Percentiles rank a stretch among this genome's conserved stretches.
These are phyloP conservation scores for Fusarium tricinctum DNA, from an alignment of 2,329 filamentous ascomycete species.

Conservation along the genomic window DNA sequence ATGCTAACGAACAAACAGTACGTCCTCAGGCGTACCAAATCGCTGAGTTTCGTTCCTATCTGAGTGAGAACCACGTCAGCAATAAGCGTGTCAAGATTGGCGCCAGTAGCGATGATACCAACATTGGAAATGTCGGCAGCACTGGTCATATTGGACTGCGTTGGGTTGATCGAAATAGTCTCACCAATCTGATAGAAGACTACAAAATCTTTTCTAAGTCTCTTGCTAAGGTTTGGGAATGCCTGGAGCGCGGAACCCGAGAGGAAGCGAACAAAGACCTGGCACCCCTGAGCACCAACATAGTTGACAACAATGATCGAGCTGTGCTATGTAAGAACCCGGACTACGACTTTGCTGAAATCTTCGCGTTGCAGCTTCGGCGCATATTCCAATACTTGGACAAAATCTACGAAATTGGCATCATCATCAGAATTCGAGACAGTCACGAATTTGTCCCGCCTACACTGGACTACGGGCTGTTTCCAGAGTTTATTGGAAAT, in stretches of 20 bases:
- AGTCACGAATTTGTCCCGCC: conserved; percentile 44
- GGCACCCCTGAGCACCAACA: conserved; percentile 37
- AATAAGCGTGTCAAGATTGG: conserved; percentile 50
- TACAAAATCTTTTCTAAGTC: conserved; percentile 45
- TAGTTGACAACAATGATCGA: conserved; percentile 45
- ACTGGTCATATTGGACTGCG: conserved; percentile 22
- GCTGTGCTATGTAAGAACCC: conserved; percentile 26
- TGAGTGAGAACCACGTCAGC: conserved; percentile 40
- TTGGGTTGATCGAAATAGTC: conserved; percentile 48
- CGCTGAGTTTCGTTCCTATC: conserved; percentile 45
- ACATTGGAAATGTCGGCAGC: not conserved
- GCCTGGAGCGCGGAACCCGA: conserved; percentile 36
- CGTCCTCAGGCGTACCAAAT: conserved; percentile 45
- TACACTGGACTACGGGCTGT: conserved; percentile 44
- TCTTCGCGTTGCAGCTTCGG: conserved; percentile 42
- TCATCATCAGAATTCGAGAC: conserved; percentile 49
- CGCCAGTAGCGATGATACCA: conserved; percentile 22
- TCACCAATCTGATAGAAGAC: conserved; percentile 43
- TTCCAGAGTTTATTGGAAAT: conserved; percentile 22
- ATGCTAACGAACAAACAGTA: conserved; percentile 38
- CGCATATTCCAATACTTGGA: conserved; percentile 43
- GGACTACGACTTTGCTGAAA: conserved; percentile 39
- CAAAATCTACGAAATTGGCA: conserved; percentile 49
- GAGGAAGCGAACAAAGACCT: conserved; percentile 48
- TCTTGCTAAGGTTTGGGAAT: conserved; percentile 42